Base-by-base conservation (phyloP, 2,329 filamentous ascomycete genomes). In the Stachybotrys elegans region DNA sequence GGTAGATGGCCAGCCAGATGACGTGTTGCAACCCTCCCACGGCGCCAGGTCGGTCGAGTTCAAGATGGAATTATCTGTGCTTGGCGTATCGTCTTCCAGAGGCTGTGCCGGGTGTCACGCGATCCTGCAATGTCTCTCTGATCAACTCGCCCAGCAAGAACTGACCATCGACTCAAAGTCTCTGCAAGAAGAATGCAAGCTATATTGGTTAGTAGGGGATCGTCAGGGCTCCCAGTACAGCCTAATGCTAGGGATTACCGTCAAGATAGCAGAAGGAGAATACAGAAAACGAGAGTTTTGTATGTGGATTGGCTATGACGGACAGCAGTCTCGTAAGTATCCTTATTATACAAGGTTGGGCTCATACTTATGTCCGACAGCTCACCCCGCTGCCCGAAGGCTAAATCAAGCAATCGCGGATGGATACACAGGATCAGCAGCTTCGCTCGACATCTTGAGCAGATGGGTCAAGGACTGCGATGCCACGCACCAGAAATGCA, bases 1-100 rank as follows among this genome's bases (percentile, higher is more conserved):
- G 43, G 14, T 27, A 31, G 4, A 31, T 5, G 42, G 43, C 3
- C 14, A 31, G 6, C 20, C 34, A 5, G 45, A 47, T 21, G 45
- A 47, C 21, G n/a, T 22, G 7, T 23, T 39, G 9, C 36, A 22
- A 6, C 7, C 36, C 12, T 14, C 36, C 13, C 11, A 39, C 12
- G 22, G 21, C 21, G 7, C 7, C 36, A 22, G 14, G 8, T 21
- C 36, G 5, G 14, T 39, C n/a, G 16, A 39, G 21, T 7, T 23
- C 36, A 22, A 39, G 21, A 39, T 21, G 5, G 8, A 39, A 14
- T 14, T 39, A 9, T 21, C 19, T 13, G 36, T 21, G 16, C 36
- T 39, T n/a, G 14, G 23, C 20, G 20, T n/a, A 4, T 39, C 36
- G 7, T 39, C 36, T 5, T 8, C 4, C 13, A 5, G 36, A 14